phyloP scores from a whole-genome alignment of 2,329 filamentous ascomycete species.

The Orbilia oligospora region DNA sequence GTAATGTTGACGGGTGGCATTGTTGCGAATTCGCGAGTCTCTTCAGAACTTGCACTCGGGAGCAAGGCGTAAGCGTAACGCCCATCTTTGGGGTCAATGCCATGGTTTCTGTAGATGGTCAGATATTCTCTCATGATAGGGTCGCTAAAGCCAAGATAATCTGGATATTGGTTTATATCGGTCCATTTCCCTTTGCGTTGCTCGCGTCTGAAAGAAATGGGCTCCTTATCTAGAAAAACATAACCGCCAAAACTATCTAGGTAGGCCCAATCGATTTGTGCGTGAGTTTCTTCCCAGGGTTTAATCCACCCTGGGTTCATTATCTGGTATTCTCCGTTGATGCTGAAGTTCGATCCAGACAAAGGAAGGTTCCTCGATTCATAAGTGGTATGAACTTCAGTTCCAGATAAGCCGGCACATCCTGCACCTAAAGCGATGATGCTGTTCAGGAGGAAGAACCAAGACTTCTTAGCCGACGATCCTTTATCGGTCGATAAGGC shows the following conservation, averaged over 20 bases:
- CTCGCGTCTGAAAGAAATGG: constrained; percentile 57
- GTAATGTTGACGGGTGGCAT: constrained; percentile 45
- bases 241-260: constrained; percentile 60
- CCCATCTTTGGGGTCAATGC: constrained; percentile 44
- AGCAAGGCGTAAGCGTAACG: constrained; percentile 60
- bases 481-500: constrained; percentile 58
- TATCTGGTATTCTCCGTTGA: constrained; percentile 50
- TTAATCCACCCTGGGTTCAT: constrained; percentile 49
- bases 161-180: constrained; percentile 61
- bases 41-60: constrained; percentile 41
- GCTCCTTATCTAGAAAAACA: constrained; percentile 53
- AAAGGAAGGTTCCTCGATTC: constrained; percentile 58
- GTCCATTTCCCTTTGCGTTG: constrained; percentile 57
- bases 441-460: constrained; percentile 61
- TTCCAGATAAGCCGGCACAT: constrained; percentile 49
- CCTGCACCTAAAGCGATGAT: constrained; percentile 58
- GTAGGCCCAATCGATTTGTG: constrained; percentile 51
- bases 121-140: constrained; percentile 57
- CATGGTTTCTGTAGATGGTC: constrained; percentile 60
- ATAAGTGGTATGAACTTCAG: constrained; percentile 54
- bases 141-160: constrained; percentile 52
- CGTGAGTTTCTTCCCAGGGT: constrained; percentile 48
- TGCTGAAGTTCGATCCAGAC: constrained; percentile 45
- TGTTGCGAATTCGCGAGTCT: constrained; percentile 43
- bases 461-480: constrained; percentile 58